Percentiles rank a stretch among this genome's conserved stretches.
Conservation (phyloP, 148 eudicot genomes). For the Pharnaceum exiguum region DNA sequence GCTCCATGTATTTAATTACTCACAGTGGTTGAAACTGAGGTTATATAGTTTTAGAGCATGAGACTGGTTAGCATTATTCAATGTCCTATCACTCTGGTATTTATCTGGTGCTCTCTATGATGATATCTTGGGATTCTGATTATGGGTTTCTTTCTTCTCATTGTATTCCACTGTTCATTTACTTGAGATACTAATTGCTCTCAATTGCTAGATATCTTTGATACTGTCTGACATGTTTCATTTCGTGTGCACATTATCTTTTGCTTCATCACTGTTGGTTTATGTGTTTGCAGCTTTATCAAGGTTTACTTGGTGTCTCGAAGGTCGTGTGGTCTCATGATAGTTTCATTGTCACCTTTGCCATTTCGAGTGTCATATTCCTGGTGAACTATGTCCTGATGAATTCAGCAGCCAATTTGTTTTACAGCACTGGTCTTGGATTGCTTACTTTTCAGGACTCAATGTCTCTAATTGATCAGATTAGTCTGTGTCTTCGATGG, state of each 20-base stretch:
- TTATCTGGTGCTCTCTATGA: no score
- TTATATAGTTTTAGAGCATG: no score
- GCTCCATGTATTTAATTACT: no score
- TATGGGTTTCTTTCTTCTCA: no score
- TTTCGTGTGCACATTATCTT: no score
- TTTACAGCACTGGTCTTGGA: conserved; percentile 65
- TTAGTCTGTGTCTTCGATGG: conserved; percentile 17
- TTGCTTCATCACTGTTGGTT: no score
- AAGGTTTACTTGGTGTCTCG: conserved; percentile 31
- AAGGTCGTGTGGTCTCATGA: conserved; percentile 54
- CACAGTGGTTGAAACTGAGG: no score
- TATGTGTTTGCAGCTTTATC: conserved; percentile 51
- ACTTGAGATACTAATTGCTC: background rate
- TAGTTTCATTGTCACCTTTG: conserved; percentile 54
- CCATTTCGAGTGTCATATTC: conserved; percentile 79
- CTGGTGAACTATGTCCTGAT: conserved; percentile 69
- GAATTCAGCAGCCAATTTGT: conserved; percentile 71
- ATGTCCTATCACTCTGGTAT: no score
- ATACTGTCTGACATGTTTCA: background rate
- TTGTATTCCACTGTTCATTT: no score
- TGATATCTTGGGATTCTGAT: no score
- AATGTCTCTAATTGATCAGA: conserved; percentile 80
- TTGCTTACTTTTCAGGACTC: conserved; percentile 79
- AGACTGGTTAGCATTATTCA: no score
- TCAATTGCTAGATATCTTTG: background rate